A percentile compares a stretch with the other conserved stretches of the same genome.
Conservation (phyloP, 2,329 filamentous ascomycete species). For the Fusarium nygamai region DNA sequence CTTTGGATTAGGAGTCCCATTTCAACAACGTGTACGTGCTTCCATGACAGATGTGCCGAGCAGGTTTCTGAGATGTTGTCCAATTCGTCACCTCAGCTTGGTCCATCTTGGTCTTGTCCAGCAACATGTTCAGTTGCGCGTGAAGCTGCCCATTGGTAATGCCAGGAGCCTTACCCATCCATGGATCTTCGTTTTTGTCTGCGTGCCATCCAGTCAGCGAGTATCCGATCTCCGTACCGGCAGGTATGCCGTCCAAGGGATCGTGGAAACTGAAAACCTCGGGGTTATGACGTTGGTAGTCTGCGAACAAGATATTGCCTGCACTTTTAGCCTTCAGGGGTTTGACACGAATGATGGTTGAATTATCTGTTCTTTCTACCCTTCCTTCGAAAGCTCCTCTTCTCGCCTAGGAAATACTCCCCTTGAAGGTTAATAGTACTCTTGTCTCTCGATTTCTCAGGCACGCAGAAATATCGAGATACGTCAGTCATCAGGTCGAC, state of each 20-base stretch:
- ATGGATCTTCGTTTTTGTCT: not conserved
- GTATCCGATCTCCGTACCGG: not conserved
- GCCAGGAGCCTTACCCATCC: fast-evolving
- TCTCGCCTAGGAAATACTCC: not conserved
- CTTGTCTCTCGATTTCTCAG: not conserved
- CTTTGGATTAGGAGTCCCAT: not conserved
- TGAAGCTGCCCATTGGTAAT: not conserved
- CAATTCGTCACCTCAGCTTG: not conserved
- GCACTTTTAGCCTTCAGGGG: not conserved
- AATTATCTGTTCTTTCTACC: not conserved
- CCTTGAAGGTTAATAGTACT: not conserved
- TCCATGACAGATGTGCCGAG: not conserved
- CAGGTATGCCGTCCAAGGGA: not conserved
- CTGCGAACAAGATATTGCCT: not conserved
- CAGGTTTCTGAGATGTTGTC: not conserved
- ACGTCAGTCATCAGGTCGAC: not conserved
- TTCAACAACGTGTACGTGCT: not conserved
- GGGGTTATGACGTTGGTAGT: not conserved
- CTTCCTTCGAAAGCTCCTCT: not conserved
- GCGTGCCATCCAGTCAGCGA: not conserved
- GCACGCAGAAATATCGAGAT: not conserved
- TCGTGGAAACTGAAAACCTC: not conserved
- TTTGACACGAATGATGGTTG: not conserved
- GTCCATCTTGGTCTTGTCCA: not conserved
- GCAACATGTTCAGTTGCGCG: not conserved